Base-by-base conservation (phyloP, 305 asterid species). In the Fraxinus floribunda region DNA sequence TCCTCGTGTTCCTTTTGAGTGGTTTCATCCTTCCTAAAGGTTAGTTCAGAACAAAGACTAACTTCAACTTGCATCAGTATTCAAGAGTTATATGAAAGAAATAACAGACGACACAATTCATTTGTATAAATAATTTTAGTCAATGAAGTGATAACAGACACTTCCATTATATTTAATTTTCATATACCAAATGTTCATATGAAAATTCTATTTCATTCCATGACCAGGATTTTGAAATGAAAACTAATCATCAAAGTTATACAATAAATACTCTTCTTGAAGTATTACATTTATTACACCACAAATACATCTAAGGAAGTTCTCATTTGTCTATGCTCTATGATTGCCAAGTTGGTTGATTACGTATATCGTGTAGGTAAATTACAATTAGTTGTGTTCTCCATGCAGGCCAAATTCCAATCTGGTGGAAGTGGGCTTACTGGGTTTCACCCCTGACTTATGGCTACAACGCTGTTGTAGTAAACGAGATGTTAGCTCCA, bases 1-100 rank as follows among this genome's bases (percentile, higher is more conserved):
- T 86, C 44, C 84, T 90, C 62, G 81, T 89, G 83, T 88, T 90
- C 79, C 90, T 90, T 55, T 85, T 90, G 86, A 91, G 91, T 46
- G 94, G 94, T 77, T 90, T 90, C 86, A 88, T 90, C 86, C 91
- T 90, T 73, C 93, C 92, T 36, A 82, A 81, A 81, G 89, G 93
- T 90, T 38, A 70, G 89, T 79, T 38, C 52, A 77, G 75, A n/a
- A 10, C 22, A 73, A 74, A 80, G 29, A n/a, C 49, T 49, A 73
- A 5, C 77, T 39, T 46, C 32, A 75, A 75, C 46, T 46, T 75
- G 34, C 26, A n/a, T 57, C 68, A 7, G 11, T 1, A 5, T 15
- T n/a, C 24, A 55, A 5, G 4, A 55, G 20, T 55, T 18, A 20
- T 57, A 7, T 3, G 9, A n/a, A 57, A 57, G 29, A 57, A 57